Evolutionary conservation across 1,139 yeast genomes (phyloP), one percentile per base, ranked within the genome.

Genomic region (Nadsonia starkeyi-henricii): DNA sequence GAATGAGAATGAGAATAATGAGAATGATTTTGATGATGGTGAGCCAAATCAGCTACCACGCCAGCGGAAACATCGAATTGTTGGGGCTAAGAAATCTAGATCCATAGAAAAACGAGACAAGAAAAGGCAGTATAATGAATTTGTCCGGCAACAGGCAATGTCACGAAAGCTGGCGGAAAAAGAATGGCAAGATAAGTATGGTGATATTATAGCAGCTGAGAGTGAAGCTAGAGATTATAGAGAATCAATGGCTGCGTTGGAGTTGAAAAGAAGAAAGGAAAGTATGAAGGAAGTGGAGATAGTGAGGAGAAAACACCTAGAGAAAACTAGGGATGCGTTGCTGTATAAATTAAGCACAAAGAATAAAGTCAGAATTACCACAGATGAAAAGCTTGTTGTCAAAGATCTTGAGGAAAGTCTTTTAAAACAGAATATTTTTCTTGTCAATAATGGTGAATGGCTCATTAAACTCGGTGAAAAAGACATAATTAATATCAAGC

Each of bases 31-130:
- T 9, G 17, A 33, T 26, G 30, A 26, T 33, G 39, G 17, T 33
- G 12, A 12, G 9, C 42, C 20, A 39, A 5, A 5, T 7, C 19
- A 5, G 9, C 5, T 39, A 39, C 20, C 19, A 7, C 37, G 37
- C 2, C n/a, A 23, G 9, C 20, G 41, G 20, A 30, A 26, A 19
- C 47, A 45, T 23, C 43, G 50, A 37, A 44, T 46, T 2, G 48
- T 52, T 15, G 54, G 54, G 20, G 42, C 54, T 8, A 53, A 53
- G 39, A 53, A 53, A 39, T 49, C 55, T 23, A 50, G 48, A 44
- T 51, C 54, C 1, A 42, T 53, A 8, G 53, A 51, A 19, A 45
- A 48, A 8, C 48, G 47, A 21, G 55, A 53, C 20, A 53, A 51
- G 46, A 44, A 47, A 18, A 45, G 53, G n/a, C 51, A 52, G 17